Conservation (phyloP, 345 rosid species). For the Brassica nigra region DNA sequence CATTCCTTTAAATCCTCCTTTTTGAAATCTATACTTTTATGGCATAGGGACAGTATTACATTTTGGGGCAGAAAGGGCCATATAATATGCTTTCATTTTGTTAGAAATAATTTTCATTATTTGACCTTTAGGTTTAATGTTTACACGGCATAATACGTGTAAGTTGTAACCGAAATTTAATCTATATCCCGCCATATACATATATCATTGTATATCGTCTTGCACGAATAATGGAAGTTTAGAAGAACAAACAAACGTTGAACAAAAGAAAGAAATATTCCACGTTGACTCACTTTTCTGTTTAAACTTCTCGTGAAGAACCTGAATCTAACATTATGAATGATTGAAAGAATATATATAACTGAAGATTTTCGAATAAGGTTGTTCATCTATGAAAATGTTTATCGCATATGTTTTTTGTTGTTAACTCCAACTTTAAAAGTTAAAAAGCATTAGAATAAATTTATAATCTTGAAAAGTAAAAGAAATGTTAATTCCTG, state of each 20-base stretch:
- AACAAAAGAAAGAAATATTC: not conserved
- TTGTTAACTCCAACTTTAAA: not conserved
- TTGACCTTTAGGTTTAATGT: not conserved
- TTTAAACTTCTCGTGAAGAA: not conserved
- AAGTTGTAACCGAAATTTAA: not conserved
- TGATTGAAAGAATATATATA: not conserved
- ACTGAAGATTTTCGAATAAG: not conserved
- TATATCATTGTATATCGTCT: not conserved
- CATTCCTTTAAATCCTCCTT: conserved; percentile 15
- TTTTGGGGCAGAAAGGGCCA: not conserved
- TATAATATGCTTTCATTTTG: not conserved
- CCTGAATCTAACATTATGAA: conserved; percentile 2
- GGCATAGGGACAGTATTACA: not conserved
- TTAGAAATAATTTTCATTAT: not conserved
- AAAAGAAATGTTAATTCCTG: not conserved
- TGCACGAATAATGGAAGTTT: not conserved
- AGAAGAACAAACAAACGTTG: not conserved
- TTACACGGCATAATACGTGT: not conserved
- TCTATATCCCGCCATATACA: not conserved
- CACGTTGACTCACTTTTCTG: not conserved
- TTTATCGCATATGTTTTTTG: not conserved
- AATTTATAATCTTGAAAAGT: not conserved
- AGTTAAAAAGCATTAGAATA: not conserved
- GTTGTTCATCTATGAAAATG: not conserved
- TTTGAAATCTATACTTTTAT: conserved; percentile 7